A percentile compares a stretch with the other conserved stretches of the same genome.
Evolutionary conservation across 371 early-diverging fungal genomes (phyloP).

Genomic region (Parasitella parasitica): DNA sequence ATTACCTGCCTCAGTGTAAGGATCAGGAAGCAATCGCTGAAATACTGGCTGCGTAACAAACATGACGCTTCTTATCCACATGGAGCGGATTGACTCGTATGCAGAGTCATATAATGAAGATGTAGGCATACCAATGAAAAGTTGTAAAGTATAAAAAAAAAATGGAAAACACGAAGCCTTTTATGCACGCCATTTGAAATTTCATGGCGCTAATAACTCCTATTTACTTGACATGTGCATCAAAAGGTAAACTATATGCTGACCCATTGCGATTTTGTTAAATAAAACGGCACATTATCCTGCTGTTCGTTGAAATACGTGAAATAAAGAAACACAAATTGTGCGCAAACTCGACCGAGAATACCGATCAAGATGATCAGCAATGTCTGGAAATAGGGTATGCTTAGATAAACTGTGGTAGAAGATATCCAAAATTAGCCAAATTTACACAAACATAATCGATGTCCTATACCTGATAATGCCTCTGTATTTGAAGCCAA

Average conservation of each 20-base stretch:
- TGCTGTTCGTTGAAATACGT: slow-evolving; percentile 26
- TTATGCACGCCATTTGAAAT: too few relatives aligned
- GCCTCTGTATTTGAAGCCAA: slow-evolving; percentile 87
- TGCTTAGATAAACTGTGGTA: slow-evolving; percentile 56
- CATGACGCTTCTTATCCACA: slow-evolving; percentile 34
- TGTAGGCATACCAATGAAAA: not conserved
- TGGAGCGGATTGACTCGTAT: slow-evolving; percentile 8
- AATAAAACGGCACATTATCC: not conserved
- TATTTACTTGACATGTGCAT: too few relatives aligned
- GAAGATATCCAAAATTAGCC: too few relatives aligned
- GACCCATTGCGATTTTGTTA: slow-evolving; percentile 16
- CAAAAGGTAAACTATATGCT: slow-evolving; percentile 1
- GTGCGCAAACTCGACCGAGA: slow-evolving; percentile 44
- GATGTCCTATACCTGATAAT: slow-evolving; percentile 80
- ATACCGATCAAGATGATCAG: slow-evolving; percentile 53
- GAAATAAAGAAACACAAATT: slow-evolving; percentile 47
- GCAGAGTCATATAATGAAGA: slow-evolving; percentile 1
- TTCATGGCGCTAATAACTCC: too few relatives aligned
- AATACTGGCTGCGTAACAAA: slow-evolving; percentile 38
- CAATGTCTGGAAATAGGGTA: slow-evolving; percentile 49
- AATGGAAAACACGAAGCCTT: too few relatives aligned
- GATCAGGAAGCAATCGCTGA: slow-evolving; percentile 43
- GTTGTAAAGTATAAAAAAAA: not conserved
- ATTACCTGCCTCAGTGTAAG: slow-evolving; percentile 45
- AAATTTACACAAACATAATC: too few relatives aligned